Evolutionary conservation across 2,329 filamentous ascomycete genomes (phyloP).

Genomic region (Ophiosphaerella narmari): DNA sequence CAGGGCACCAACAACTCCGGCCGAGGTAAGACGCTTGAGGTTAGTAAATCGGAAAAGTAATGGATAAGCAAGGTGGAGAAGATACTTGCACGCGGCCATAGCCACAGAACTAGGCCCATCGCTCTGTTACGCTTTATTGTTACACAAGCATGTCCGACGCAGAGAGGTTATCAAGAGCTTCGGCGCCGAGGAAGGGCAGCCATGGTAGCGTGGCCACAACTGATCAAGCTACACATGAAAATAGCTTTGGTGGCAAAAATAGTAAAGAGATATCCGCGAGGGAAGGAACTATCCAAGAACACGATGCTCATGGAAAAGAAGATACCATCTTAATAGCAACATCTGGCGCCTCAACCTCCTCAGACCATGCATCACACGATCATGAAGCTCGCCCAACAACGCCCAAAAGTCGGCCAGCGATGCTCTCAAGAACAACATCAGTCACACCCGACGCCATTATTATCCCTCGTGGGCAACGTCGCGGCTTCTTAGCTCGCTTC

Average conservation of each 20-base stretch:
- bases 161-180: neutral
- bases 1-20: neutral
- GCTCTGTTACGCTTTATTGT: neutral
- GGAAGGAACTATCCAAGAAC: constrained; percentile 11
- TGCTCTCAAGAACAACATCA: constrained; percentile 35
- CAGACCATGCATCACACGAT: constrained; percentile 18
- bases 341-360: constrained; percentile 28
- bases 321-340: constrained; percentile 27
- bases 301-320: constrained; percentile 7
- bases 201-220: neutral
- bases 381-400: constrained; percentile 1
- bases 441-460: constrained; percentile 48
- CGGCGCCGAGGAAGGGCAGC: neutral
- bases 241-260: neutral
- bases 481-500: constrained; percentile 74
- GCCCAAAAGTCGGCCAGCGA: constrained; percentile 15
- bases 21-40: constrained; percentile 1
- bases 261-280: constrained; percentile 5
- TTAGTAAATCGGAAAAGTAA: constrained; percentile 2
- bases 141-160: constrained; percentile 1
- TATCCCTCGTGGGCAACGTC: constrained; percentile 60
- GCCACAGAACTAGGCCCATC: neutral
- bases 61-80: constrained; percentile 1
- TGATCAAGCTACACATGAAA: neutral
- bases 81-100: neutral